These are phyloP conservation scores for Hemerocallis citrina DNA, from an alignment of 106 monocot species.

Conservation along the genomic window DNA sequence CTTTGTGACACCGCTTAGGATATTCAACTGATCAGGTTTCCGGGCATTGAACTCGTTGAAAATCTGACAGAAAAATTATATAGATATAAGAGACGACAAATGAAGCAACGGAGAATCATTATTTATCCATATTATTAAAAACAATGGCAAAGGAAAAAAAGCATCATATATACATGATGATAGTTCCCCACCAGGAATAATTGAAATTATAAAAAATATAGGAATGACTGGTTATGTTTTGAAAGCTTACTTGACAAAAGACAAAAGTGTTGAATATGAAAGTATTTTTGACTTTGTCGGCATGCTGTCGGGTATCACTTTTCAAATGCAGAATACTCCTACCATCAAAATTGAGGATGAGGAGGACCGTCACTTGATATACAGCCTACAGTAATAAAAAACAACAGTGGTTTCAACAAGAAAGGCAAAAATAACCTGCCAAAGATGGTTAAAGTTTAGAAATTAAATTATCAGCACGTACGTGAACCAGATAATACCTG, in stretches of 20 bases:
- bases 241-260: slow-evolving; percentile 75
- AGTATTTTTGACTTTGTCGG: slow-evolving; percentile 71
- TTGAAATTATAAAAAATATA: too few relatives aligned
- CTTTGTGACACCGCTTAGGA: slow-evolving; percentile 65
- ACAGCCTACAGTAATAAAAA: slow-evolving; percentile 36
- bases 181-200: too few relatives aligned
- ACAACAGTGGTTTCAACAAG: neutral
- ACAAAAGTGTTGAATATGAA: slow-evolving; percentile 94
- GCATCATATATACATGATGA: too few relatives aligned
- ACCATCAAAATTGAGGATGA: slow-evolving; percentile 69
- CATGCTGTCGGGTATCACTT: slow-evolving; percentile 36
- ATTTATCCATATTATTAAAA: too few relatives aligned
- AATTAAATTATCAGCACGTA: neutral
- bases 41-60: slow-evolving; percentile 98
- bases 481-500: slow-evolving; percentile 34
- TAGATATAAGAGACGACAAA: neutral
- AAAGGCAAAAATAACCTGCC: neutral
- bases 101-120: neutral
- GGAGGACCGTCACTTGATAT: slow-evolving; percentile 73
- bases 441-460: too few relatives aligned
- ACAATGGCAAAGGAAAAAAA: too few relatives aligned
- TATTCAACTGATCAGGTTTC: slow-evolving; percentile 85
- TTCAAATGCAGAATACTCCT: slow-evolving; percentile 43
- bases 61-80: slow-evolving; percentile 26
- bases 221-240: too few relatives aligned